Evolutionary conservation across 306 rosid species (phyloP).

Genomic region (Clitoria ternatea): DNA sequence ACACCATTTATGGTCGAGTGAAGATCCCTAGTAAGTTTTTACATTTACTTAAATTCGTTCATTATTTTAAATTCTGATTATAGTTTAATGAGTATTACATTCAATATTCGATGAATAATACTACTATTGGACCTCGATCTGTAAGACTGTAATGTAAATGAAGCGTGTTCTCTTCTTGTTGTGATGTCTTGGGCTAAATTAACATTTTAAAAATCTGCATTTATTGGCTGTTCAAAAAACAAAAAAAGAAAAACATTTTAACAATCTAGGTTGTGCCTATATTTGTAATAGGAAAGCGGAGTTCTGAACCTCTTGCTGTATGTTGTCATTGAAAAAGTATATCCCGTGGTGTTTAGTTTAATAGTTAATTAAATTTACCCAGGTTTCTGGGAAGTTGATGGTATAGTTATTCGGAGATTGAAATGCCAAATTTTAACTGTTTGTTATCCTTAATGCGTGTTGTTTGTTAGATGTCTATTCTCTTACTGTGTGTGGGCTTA

Average conservation of each 20-base stretch:
- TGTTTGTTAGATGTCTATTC: neutral
- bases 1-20: conserved; percentile 80
- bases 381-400: conserved; percentile 1
- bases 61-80: neutral
- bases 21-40: conserved; percentile 68
- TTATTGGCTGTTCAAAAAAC: no score
- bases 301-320: neutral
- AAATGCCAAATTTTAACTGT: conserved; percentile 6
- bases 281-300: no score
- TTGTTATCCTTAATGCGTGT: neutral
- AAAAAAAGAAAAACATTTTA: no score
- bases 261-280: neutral
- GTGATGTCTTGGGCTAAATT: neutral
- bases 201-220: no score
- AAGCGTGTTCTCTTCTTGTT: neutral
- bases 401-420: neutral
- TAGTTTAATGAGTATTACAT: neutral
- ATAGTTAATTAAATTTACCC: conserved; percentile 7
- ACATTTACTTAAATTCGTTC: neutral
- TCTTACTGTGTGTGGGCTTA: neutral
- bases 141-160: no score
- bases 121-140: neutral
- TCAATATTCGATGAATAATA: neutral
- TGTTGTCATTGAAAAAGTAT: neutral
- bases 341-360: neutral